Conservation (phyloP, 31 red algal genomes). For the Odonthalia washingtoniensis region DNA sequence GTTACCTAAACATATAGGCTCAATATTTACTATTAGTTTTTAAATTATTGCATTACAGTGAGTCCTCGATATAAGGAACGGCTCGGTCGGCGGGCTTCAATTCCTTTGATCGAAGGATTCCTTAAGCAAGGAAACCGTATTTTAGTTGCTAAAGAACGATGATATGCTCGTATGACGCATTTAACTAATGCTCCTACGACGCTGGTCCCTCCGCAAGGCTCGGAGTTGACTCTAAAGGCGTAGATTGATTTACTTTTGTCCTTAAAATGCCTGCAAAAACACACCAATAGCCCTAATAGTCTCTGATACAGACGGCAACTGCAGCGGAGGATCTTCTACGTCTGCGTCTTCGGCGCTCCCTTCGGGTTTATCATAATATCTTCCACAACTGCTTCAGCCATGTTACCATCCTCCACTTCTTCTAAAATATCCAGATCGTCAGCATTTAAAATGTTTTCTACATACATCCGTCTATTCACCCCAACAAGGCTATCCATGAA, state of each 20-base stretch:
- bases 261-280: not conserved
- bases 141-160: not conserved
- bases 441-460: not conserved
- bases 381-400: not conserved
- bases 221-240: not conserved
- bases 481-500: not conserved
- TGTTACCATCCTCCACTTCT: not conserved
- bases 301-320: not conserved
- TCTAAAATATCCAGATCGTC: conserved; percentile 14
- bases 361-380: not conserved
- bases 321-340: not conserved
- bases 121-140: not conserved
- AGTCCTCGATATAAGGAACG: not conserved
- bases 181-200: not conserved
- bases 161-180: not conserved
- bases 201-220: not conserved
- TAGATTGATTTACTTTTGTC: not conserved
- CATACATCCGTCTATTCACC: not conserved
- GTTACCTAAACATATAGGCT: too few species aligned
- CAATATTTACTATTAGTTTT: too few species aligned
- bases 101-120: not conserved
- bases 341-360: not conserved
- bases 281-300: not conserved
- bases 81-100: not conserved
- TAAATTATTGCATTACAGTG: not conserved